phyloP scores from a whole-genome alignment of 2,329 filamentous ascomycete species.

The Pseudocercospora vitis region DNA sequence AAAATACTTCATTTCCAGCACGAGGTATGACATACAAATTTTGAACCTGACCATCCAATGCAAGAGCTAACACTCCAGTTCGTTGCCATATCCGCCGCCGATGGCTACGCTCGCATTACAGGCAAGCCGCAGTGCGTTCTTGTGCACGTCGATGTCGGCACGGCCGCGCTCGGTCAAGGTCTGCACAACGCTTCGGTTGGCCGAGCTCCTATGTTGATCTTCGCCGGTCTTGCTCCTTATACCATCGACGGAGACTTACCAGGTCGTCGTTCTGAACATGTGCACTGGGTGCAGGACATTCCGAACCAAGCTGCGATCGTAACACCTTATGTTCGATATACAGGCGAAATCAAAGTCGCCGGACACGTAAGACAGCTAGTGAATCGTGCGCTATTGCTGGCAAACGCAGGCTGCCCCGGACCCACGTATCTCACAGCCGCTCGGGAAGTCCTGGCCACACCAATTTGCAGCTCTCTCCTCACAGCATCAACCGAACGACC shows the following conservation, averaged over 20 bases:
- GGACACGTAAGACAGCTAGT: constrained; percentile 83
- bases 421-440: constrained; percentile 75
- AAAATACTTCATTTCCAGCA: constrained; percentile 73
- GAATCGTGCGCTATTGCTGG: constrained; percentile 75
- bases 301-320: constrained; percentile 75
- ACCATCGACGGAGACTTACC: constrained; percentile 65
- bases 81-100: constrained; percentile 78
- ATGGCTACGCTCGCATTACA: constrained; percentile 70
- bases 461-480: constrained; percentile 61
- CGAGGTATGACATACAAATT: constrained; percentile 54
- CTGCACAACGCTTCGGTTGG: constrained; percentile 74
- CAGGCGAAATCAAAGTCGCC: constrained; percentile 74
- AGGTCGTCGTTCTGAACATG: constrained; percentile 74
- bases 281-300: constrained; percentile 78
- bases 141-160: constrained; percentile 77
- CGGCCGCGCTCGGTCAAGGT: constrained; percentile 70
- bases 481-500: neutral
- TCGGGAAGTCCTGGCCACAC: constrained; percentile 72
- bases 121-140: constrained; percentile 71
- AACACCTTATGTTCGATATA: constrained; percentile 76
- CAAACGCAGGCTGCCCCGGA: constrained; percentile 65
- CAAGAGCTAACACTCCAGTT: constrained; percentile 52
- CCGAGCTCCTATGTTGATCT: constrained; percentile 69
- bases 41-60: neutral
- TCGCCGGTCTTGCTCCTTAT: constrained; percentile 71